phyloP scores from a whole-genome alignment of 305 asterid species.

The Fraxinus paxiana region DNA sequence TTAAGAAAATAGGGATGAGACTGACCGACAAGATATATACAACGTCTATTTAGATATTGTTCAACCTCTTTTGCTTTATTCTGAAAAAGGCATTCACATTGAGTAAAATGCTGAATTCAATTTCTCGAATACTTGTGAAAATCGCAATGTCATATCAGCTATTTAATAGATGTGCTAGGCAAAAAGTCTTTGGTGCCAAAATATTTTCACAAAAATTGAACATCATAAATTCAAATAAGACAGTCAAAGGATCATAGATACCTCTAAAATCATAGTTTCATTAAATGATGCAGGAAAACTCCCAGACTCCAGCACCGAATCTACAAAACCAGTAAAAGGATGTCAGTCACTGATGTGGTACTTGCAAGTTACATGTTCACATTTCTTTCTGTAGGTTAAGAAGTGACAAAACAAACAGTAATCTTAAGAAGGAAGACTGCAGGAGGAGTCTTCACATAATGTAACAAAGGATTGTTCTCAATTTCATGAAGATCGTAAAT shows the following conservation, averaged over 20 bases:
- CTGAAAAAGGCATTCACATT: conserved; percentile 46
- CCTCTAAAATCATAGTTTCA: conserved; percentile 54
- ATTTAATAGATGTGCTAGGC: neutral
- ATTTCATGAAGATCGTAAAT: neutral
- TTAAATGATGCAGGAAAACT: conserved; percentile 38
- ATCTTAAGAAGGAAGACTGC: neutral
- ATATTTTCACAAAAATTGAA: neutral
- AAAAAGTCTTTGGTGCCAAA: conserved; percentile 1
- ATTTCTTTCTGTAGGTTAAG: neutral
- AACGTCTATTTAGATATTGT: conserved; percentile 61
- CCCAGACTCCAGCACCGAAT: conserved; percentile 54
- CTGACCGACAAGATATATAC: conserved; percentile 90
- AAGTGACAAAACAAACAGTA: neutral
- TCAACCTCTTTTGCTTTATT: conserved; percentile 61
- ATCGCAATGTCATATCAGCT: conserved; percentile 6
- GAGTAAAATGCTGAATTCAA: conserved; percentile 20
- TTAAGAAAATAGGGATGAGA: conserved; percentile 20
- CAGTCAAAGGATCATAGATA: conserved; percentile 23
- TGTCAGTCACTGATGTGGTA: conserved; percentile 7
- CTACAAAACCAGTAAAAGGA: conserved; percentile 29
- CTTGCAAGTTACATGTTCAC: neutral
- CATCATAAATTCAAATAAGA: neutral
- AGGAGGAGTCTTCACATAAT: neutral
- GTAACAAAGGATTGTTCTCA: neutral
- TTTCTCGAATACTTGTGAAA: conserved; percentile 6